phyloP scores from a whole-genome alignment of 208 protist species.

The Leishmania turanica region DNA sequence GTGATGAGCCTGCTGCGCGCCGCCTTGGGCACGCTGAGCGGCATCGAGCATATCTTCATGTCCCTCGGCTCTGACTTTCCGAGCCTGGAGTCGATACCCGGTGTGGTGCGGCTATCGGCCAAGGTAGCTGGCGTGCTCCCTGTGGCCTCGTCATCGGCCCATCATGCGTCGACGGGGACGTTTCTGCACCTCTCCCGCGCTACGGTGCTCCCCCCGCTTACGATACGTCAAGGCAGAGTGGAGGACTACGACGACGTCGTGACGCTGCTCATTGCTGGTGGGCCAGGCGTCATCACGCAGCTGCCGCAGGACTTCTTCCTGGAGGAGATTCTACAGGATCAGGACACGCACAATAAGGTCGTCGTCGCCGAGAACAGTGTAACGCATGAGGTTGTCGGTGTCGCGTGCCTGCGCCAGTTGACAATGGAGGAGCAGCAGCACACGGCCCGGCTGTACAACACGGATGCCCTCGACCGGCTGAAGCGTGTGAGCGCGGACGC shows the following conservation, averaged over 20 bases:
- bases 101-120: conserved; percentile 8
- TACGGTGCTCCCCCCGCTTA: conserved; percentile 48
- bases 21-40: conserved; percentile 46
- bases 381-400: conserved; percentile 76
- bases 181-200: conserved; percentile 46
- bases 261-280: conserved; percentile 62
- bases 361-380: conserved; percentile 77
- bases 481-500: conserved; percentile 28
- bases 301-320: conserved; percentile 81
- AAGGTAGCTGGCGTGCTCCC: background rate
- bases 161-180: background rate
- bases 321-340: conserved; percentile 87
- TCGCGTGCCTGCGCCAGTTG: conserved; percentile 74
- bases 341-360: conserved; percentile 79
- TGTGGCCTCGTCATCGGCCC: background rate
- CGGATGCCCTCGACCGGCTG: conserved; percentile 73
- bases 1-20: conserved; percentile 43
- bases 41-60: conserved; percentile 49
- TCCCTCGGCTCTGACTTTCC: conserved; percentile 9
- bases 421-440: conserved; percentile 63
- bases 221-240: conserved; percentile 73
- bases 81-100: conserved; percentile 1
- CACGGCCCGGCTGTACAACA: conserved; percentile 68
- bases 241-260: conserved; percentile 93
- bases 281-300: conserved; percentile 69